Evolutionary conservation across 805 yeast genomes (phyloP).

Genomic region (Hanseniaspora hatyaiensis): DNA sequence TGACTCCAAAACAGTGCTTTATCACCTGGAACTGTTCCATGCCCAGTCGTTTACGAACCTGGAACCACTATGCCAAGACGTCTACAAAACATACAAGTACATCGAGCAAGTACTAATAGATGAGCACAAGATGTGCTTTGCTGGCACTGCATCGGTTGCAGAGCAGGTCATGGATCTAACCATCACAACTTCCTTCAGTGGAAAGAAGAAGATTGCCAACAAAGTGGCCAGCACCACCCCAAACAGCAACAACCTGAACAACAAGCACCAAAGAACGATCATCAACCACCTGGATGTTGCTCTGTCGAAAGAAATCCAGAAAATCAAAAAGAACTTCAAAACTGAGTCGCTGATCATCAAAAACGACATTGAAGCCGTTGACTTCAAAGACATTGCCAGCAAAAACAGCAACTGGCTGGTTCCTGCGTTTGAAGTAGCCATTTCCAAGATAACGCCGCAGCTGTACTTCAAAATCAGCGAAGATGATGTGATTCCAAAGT

Average conservation of each 20-base stretch:
- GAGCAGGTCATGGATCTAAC: neutral
- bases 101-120: neutral
- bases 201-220: constrained; percentile 7
- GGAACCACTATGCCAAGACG: constrained; percentile 1
- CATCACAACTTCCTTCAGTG: constrained; percentile 6
- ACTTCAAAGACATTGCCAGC: constrained; percentile 9
- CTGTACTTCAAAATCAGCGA: constrained; percentile 8
- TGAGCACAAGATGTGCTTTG: neutral
- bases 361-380: constrained; percentile 6
- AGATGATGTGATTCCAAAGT: constrained; percentile 15
- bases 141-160: neutral
- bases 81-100: neutral
- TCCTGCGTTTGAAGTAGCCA: constrained; percentile 4
- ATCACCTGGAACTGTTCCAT: neutral
- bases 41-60: neutral
- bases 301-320: constrained; percentile 40
- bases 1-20: neutral
- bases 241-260: neutral
- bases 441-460: constrained; percentile 11
- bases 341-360: constrained; percentile 5
- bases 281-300: constrained; percentile 52
- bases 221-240: neutral
- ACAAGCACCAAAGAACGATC: constrained; percentile 28
- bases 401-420: constrained; percentile 15
- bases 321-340: constrained; percentile 30